These are phyloP conservation scores for Trichosporon ovoides DNA, from an alignment of 1,284 basidiomycete genomes.

Conservation along the genomic window DNA sequence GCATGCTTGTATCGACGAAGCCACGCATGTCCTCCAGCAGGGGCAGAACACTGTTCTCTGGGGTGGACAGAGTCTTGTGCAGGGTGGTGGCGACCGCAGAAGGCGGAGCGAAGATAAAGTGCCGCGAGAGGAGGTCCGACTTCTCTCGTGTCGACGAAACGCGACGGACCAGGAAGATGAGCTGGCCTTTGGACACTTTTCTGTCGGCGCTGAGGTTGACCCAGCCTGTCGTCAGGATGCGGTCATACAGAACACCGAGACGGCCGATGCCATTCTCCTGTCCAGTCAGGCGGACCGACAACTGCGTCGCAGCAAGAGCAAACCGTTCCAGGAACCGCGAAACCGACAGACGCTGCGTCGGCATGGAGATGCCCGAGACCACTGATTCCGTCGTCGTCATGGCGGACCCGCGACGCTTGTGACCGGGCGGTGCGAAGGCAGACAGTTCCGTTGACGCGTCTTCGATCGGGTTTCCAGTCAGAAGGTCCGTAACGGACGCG, in stretches of 20 bases:
- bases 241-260: conserved; percentile 51
- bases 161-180: conserved; percentile 49
- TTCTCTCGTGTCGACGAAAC: conserved; percentile 44
- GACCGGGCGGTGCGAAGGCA: not conserved
- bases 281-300: conserved; percentile 44
- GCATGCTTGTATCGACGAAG: conserved; percentile 45
- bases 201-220: conserved; percentile 41
- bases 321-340: conserved; percentile 47
- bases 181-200: conserved; percentile 50
- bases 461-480: not conserved
- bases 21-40: conserved; percentile 45
- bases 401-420: conserved; percentile 12
- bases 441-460: not conserved
- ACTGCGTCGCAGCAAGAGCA: conserved; percentile 32
- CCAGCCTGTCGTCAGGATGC: conserved; percentile 50
- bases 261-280: conserved; percentile 38
- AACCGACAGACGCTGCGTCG: conserved; percentile 25
- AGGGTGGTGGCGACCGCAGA: conserved; percentile 44
- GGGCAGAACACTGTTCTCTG: conserved; percentile 44
- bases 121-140: conserved; percentile 43
- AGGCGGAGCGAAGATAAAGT: conserved; percentile 50
- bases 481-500: conserved; percentile 9
- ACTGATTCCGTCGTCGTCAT: conserved; percentile 10
- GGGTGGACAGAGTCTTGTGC: conserved; percentile 48
- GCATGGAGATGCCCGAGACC: not conserved